These are phyloP conservation scores for Macadamia integrifolia DNA, from an alignment of 164 flowering plant genomes.

Conservation along the genomic window DNA sequence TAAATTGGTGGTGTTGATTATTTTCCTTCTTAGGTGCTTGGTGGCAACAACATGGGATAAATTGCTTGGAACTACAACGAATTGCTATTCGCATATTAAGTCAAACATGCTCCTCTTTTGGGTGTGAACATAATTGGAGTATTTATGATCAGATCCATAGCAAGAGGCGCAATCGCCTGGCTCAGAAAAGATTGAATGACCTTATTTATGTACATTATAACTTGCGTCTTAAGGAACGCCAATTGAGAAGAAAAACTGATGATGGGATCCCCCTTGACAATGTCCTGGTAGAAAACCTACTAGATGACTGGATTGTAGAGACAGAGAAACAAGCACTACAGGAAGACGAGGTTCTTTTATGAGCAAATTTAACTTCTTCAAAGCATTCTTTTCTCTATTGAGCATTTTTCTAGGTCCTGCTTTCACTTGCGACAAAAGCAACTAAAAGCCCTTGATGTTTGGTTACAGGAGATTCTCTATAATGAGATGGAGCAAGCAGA, in stretches of 20 bases:
- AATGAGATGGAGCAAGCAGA: slow-evolving; percentile 44
- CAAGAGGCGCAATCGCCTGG: slow-evolving; percentile 39
- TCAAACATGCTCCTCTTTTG: slow-evolving; percentile 77
- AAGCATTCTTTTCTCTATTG: background rate
- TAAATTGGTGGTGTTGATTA: background rate
- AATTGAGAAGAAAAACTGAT: slow-evolving; percentile 29
- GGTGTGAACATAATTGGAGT: slow-evolving; percentile 77
- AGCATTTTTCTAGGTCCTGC: background rate
- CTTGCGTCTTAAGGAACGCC: slow-evolving; percentile 62
- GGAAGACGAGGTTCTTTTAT: slow-evolving; percentile 59
- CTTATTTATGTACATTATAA: slow-evolving; percentile 69
- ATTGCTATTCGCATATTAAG: slow-evolving; percentile 76
- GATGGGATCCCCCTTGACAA: slow-evolving; percentile 37
- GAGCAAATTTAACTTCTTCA: background rate
- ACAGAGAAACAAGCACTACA: slow-evolving; percentile 40
- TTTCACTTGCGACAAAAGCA: too few relatives aligned
- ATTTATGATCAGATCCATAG: slow-evolving; percentile 47
- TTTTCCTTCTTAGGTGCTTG: slow-evolving; percentile 56
- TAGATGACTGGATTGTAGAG: slow-evolving; percentile 70
- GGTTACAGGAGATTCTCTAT: slow-evolving; percentile 38
- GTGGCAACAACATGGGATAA: slow-evolving; percentile 94
- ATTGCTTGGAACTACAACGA: slow-evolving; percentile 67
- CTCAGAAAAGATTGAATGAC: slow-evolving; percentile 53
- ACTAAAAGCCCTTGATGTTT: background rate
- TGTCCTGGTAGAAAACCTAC: slow-evolving; percentile 37